Percentiles rank a stretch among this genome's conserved stretches.
Conservation (phyloP, 495 filamentous ascomycete genomes). For the Xylaria nigripes region DNA sequence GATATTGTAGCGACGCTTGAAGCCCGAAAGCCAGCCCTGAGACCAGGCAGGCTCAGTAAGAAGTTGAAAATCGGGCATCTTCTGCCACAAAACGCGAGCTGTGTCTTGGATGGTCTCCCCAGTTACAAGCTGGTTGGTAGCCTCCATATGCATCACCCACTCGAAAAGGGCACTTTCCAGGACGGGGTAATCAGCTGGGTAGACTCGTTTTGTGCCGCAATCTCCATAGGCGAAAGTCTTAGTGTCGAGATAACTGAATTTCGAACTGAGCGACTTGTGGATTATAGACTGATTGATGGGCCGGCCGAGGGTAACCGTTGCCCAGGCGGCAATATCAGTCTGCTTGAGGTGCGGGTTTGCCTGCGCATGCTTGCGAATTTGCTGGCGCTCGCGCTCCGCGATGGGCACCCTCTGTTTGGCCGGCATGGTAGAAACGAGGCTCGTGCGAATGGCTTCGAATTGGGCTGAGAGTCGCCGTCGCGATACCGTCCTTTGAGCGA, state of each 20-base stretch:
- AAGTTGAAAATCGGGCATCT: not conserved
- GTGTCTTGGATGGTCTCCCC: not conserved
- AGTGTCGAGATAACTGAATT: not conserved
- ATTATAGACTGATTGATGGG: not conserved
- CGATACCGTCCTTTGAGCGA: too few species aligned
- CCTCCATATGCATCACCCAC: not conserved
- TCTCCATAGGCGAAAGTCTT: not conserved
- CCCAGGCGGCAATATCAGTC: not conserved
- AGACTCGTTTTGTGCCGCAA: not conserved
- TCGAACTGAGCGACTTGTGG: not conserved
- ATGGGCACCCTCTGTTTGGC: not conserved
- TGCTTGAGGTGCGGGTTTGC: not conserved
- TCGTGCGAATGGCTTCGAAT: not conserved
- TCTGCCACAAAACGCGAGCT: not conserved
- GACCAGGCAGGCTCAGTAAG: not conserved
- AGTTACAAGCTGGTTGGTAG: not conserved
- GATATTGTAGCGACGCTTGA: not conserved
- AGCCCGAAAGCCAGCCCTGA: not conserved
- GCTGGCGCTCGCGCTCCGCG: not conserved
- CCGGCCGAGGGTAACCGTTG: not conserved
- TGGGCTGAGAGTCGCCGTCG: too few species aligned
- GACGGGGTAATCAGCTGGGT: not conserved
- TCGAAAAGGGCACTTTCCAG: not conserved
- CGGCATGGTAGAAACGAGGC: not conserved
- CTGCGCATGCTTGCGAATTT: not conserved